Evolutionary conservation across 2,329 filamentous ascomycete species (phyloP).

Genomic region (Fusarium hainanense): DNA sequence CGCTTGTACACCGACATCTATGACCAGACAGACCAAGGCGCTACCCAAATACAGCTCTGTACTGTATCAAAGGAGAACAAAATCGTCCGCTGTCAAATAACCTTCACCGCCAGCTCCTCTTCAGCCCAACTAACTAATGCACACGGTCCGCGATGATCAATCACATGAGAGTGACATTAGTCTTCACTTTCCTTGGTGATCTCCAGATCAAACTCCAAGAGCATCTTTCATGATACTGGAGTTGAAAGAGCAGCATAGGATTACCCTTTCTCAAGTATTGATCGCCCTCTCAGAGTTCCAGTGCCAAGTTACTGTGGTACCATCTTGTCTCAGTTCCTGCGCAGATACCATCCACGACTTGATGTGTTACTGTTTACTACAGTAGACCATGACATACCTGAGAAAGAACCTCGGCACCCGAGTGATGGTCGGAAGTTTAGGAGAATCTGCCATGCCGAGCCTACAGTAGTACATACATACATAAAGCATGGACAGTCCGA

Average conservation of each 20-base stretch:
- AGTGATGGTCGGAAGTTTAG: constrained; percentile 21
- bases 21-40: constrained; percentile 30
- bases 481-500: constrained; percentile 10
- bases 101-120: constrained; percentile 40
- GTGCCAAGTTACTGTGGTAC: neutral
- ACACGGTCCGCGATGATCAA: constrained; percentile 30
- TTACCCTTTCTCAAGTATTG: neutral
- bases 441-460: constrained; percentile 37
- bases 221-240: neutral
- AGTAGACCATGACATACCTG: neutral
- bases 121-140: constrained; percentile 35
- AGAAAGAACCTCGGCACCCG: neutral
- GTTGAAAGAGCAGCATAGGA: constrained; percentile 14
- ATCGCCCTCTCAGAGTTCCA: neutral
- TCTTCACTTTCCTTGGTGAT: neutral
- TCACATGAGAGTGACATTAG: neutral
- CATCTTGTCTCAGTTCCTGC: neutral
- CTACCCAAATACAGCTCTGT: constrained; percentile 11
- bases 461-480: neutral
- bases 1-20: constrained; percentile 35
- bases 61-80: constrained; percentile 21
- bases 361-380: neutral
- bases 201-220: neutral
- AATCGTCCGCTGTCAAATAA: constrained; percentile 1
- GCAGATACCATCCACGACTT: neutral